Evolutionary conservation across 805 yeast genomes (phyloP), one percentile per base, ranked within the genome.

Genomic region (Metschnikowia drakensbergensis): DNA sequence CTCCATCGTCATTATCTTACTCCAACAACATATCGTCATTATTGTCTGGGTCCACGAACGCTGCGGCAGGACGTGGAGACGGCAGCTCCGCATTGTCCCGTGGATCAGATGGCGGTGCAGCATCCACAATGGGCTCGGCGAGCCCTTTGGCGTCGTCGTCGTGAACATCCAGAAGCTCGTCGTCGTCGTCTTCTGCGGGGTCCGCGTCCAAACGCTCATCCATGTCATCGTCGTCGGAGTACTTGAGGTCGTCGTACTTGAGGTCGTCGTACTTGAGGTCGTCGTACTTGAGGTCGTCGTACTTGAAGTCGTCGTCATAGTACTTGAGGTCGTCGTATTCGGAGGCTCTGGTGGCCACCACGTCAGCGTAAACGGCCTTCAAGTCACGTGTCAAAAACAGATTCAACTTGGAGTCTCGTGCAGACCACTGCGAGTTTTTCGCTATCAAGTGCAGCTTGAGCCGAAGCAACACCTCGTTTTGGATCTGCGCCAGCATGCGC

Each of bases 361-460:
- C 67, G 13, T 64, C 66, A 5, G 53, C 56, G 6, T 69, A 48
- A 1, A 67, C 59, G n/a, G 47, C 51, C 1, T 53, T 44, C 35
- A 72, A 58, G 36, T 63, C 62, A 2, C 55, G 56, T 4, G 58
- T 53, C 41, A 72, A 45, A 46, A 72, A 72, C 37, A 58, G 58
- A 11, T 60, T 57, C 48, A 72, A 60, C 9, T 55, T 54, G 22
- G 59, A 50, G 50, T 69, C 72, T 39, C 74, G 56, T 8, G 58
- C 42, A 11, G 59, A 60, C 77, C 77, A 72, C 49, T 65, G 65
- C 44, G 54, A 58, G 47, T 68, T 69, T 31, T 66, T 61, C 13
- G 61, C 54, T 1, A 54, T 49, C 28, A 71, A 55, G 37, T 66
- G 69, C 42, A 62, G 58, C 47, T 67, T 69, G 30, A 69, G 60